These are phyloP conservation scores for Protomyces inouyei DNA, from an alignment of 1,139 yeast genomes.

Conservation along the genomic window DNA sequence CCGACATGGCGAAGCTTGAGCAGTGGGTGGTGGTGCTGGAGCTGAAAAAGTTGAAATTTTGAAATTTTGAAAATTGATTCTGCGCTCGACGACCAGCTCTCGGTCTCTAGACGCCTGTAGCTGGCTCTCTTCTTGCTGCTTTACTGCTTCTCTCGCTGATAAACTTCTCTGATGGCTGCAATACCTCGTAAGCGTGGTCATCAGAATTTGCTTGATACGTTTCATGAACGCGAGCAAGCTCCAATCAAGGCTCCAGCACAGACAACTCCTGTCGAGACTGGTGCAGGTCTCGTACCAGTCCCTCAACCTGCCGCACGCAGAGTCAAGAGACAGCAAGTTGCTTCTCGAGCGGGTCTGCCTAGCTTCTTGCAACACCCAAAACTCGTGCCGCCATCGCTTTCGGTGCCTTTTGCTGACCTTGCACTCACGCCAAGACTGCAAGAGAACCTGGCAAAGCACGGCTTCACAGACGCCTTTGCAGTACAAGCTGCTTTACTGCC, in stretches of 20 bases:
- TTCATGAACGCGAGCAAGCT: background rate
- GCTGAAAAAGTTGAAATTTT: background rate
- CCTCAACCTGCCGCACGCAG: constrained; percentile 67
- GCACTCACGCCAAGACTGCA: constrained; percentile 43
- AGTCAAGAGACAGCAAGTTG: constrained; percentile 41
- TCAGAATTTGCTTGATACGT: background rate
- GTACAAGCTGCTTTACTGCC: constrained; percentile 69
- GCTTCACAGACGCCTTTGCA: constrained; percentile 61
- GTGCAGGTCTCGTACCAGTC: constrained; percentile 59
- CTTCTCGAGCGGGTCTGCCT: constrained; percentile 35
- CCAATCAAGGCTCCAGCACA: background rate
- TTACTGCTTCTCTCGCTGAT: too few relatives aligned
- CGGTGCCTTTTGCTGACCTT: constrained; percentile 37
- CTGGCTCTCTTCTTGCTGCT: too few relatives aligned
- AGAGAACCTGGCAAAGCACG: constrained; percentile 47
- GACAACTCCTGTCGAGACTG: constrained; percentile 27
- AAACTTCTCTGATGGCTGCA: background rate
- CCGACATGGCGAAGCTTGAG: constrained; percentile 1
- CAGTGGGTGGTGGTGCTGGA: background rate
- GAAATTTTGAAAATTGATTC: background rate
- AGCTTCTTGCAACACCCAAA: constrained; percentile 66
- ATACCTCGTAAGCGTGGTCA: background rate
- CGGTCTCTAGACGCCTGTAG: too few relatives aligned
- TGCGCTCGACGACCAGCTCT: too few relatives aligned
- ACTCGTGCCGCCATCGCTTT: constrained; percentile 43